These are phyloP conservation scores for Penicillium soppii DNA, from an alignment of 495 filamentous ascomycete genomes.

Conservation along the genomic window DNA sequence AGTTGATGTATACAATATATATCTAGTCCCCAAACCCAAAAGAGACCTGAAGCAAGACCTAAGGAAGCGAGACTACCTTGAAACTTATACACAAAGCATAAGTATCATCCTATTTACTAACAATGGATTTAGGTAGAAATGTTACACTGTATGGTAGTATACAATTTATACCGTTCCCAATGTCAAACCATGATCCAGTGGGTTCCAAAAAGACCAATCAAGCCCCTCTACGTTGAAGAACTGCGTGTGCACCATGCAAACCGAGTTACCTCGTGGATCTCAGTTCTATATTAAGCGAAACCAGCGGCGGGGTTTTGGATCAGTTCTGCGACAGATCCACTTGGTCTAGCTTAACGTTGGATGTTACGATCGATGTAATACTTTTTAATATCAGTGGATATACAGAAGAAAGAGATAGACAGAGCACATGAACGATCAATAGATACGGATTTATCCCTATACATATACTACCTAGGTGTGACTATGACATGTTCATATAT, in stretches of 20 bases:
- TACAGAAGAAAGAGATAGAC: not conserved
- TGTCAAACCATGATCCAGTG: too few species aligned
- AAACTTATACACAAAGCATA: not conserved
- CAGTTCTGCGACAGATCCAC: conserved; percentile 5
- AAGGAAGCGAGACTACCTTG: too few species aligned
- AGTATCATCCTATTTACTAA: not conserved
- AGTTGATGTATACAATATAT: too few species aligned
- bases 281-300: conserved; percentile 11
- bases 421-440: too few species aligned
- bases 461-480: too few species aligned
- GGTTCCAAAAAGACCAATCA: not conserved
- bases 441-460: too few species aligned
- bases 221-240: not conserved
- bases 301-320: not conserved
- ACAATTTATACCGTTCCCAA: too few species aligned
- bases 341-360: conserved; percentile 2
- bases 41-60: too few species aligned
- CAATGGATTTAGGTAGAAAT: not conserved
- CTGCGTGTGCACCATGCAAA: not conserved
- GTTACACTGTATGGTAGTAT: not conserved
- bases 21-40: too few species aligned
- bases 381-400: not conserved
- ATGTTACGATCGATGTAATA: not conserved
- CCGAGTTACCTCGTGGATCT: not conserved
- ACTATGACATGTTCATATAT: too few species aligned